Conservation (phyloP, 179 eudicot species). For the Dionaea muscipula region DNA sequence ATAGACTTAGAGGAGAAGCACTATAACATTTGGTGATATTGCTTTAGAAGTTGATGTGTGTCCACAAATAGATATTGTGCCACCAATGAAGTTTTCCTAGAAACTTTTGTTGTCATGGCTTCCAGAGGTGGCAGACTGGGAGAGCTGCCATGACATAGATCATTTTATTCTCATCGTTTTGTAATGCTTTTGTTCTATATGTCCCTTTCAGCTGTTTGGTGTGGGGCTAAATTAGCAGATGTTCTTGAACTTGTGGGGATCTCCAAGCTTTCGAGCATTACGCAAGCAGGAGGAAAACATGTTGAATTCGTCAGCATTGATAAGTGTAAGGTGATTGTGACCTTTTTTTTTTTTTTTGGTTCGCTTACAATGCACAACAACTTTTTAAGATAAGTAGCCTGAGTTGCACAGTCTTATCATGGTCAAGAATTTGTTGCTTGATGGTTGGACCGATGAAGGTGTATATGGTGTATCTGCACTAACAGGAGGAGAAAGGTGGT, state of each 20-base stretch:
- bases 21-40: too few relatives aligned
- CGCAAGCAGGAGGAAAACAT: slow-evolving; percentile 76
- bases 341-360: background rate
- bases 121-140: too few relatives aligned
- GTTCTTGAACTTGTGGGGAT: slow-evolving; percentile 81
- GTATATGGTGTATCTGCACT: background rate
- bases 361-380: too few relatives aligned
- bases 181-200: background rate
- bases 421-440: background rate
- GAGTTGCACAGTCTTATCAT: background rate
- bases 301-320: slow-evolving; percentile 95
- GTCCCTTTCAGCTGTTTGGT: slow-evolving; percentile 66
- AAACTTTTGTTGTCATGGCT: too few relatives aligned
- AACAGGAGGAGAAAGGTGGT: slow-evolving; percentile 92
- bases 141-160: too few relatives aligned
- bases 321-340: slow-evolving; percentile 67
- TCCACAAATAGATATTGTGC: too few relatives aligned
- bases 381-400: too few relatives aligned
- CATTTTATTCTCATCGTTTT: too few relatives aligned
- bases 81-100: too few relatives aligned
- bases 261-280: slow-evolving; percentile 42
- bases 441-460: too few relatives aligned
- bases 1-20: too few relatives aligned
- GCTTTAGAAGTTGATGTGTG: too few relatives aligned
- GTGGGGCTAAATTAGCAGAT: slow-evolving; percentile 93